Base-by-base conservation (phyloP, 371 early-diverging fungal species). In the Mortierella sp. region DNA sequence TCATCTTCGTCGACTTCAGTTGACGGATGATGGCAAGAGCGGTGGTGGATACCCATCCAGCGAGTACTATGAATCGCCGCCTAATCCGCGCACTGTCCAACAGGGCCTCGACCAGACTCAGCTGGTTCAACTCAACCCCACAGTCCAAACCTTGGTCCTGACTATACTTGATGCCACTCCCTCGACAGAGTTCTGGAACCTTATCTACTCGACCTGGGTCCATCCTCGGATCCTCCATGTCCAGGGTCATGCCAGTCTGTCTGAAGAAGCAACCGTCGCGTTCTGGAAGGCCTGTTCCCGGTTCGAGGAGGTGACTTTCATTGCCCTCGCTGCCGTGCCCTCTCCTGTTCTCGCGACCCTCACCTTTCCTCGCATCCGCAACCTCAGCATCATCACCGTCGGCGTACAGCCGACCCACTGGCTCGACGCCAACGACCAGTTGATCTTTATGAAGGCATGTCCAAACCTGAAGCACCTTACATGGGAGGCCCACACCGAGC, bases 281-380 rank as follows among this genome's bases (percentile, higher is more conserved):
- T 61, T 61, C 61, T 61, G 61, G 61, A 61, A 19, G 31, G 61
- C 61, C 22, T 61, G 61, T 22, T 34, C 61, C 14, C 61, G 37
- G 6, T 61, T 61, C 61, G 34, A 16, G 34, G 19, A 61, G 6
- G 34, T 61, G 22, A 61, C 22, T 37, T 4, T 61, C 22, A 31
- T 61, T 16, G 1, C 2, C 39, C 34, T 61, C 61, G 37, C 34
- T 4, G 37, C 22, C 34, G 37, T 9, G 9, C 9, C 19, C 10
- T 9, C 61, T 9, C 22, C 37, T 22, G 9, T 61, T 3, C 37
- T 61, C 34, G 19, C 61, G 10, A 61, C 61, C 34, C 19, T 61
- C 34, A 34, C 61, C 22, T 61, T 61, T 19, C 61, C 61, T 22
- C 61, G 37, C 5, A 10, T 61, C 22, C 61, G 37, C 19, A 16